phyloP scores from a whole-genome alignment of 2,329 filamentous ascomycete genomes.

The Clonostachys byssicola region DNA sequence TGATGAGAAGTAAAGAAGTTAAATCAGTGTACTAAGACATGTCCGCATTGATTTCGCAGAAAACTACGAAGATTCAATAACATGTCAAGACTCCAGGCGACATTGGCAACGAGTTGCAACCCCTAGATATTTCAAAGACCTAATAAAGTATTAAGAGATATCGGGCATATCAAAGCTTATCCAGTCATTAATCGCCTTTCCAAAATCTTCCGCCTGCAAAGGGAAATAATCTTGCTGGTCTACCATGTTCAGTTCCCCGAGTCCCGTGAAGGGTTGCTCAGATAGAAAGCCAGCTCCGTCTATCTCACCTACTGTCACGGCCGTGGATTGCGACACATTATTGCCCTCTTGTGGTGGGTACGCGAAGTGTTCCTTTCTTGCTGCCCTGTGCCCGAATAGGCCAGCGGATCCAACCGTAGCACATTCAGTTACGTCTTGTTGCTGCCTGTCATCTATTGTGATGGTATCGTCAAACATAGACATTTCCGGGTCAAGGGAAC shows the following conservation, averaged over 20 bases:
- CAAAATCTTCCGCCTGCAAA: constrained; percentile 25
- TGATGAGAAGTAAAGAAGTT: too few species aligned
- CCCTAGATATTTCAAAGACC: too few species aligned
- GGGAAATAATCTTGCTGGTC: constrained; percentile 14
- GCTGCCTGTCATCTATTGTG: constrained; percentile 2
- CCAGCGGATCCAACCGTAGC: constrained; percentile 28
- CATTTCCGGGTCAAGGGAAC: constrained; percentile 9
- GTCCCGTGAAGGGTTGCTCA: constrained; percentile 1
- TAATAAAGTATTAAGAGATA: too few species aligned
- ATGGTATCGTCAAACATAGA: constrained; percentile 15
- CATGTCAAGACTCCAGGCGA: too few species aligned
- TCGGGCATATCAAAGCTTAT: constrained; percentile 9
- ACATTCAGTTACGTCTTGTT: constrained; percentile 9
- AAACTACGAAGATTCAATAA: too few species aligned
- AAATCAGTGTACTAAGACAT: too few species aligned
- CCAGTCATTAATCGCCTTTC: constrained; percentile 26
- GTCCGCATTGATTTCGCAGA: too few species aligned
- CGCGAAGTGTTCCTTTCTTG: constrained; percentile 21
- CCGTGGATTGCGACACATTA: not conserved
- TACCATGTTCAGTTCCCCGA: constrained; percentile 12
- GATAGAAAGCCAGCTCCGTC: too few species aligned
- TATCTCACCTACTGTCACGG: constrained; percentile 3
- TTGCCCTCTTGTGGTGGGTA: constrained; percentile 22
- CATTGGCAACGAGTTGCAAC: too few species aligned
- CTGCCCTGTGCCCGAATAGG: constrained; percentile 28